Base-by-base conservation (phyloP, 768 basidiomycete species). In the Termitomyces titanicus region DNA sequence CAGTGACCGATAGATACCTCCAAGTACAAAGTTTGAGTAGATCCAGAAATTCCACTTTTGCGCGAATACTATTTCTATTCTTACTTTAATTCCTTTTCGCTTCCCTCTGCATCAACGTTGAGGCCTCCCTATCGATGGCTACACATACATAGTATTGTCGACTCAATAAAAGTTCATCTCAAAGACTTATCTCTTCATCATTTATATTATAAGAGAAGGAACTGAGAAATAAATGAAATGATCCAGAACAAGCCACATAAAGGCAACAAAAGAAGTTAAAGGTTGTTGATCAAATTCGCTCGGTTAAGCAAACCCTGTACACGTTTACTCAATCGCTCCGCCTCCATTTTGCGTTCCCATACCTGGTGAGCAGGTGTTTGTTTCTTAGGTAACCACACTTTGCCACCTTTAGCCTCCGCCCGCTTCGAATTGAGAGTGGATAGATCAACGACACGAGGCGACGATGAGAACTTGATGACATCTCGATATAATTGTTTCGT, bases 401-500 rank as follows among this genome's bases (percentile, higher is more conserved):
- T 79, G 34, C 75, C 78, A 35, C 73, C 73, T 44, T 78, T 79
- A 27, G 72, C 71, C 58, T 83, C 78, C 40, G 71, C 71, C 22
- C 83, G 71, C 64, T 79, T 79, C 35, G 78, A 77, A 48, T 82
- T 80, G 58, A 84, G 64, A 22, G 65, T 74, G 0, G 89, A 85
- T 24, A 99, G 75, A 68, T 98, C 95, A 35, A 99, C 89, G 27
- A 99, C 86, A 5, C 82, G 80, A 0, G 92, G 88, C 2, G 85
- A 83, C 0, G 93, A 85, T 1, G 94, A 91, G 69, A 89, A 92
- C 60, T 80, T 79, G 63, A 95, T 86, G 9, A 98, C 89, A 59
- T 96, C 91, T n/a, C 89, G 83, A 64, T 92, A 94, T 18, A 99
- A 76, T 39, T 87, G 68, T 69, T 91, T 96, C 1, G 90, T 89